Base-by-base conservation (phyloP, 352 stramenopile genomes). In the Globisporangium recalcitrans region DNA sequence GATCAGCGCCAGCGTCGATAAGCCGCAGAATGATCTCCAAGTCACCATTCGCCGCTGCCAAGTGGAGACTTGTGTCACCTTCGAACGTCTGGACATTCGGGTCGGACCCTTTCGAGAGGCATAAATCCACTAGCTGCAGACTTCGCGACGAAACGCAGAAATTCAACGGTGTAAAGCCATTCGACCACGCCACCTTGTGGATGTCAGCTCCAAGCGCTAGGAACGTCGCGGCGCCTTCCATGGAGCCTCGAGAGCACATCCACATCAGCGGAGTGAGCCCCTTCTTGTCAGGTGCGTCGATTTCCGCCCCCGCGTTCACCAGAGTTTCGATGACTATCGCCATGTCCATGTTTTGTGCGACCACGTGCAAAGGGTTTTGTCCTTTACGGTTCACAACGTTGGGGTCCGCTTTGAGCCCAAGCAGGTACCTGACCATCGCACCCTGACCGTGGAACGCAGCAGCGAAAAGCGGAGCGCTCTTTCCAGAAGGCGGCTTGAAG, bases 231-330 rank as follows among this genome's bases (percentile, higher is more conserved):
- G 78, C 74, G 4, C 83, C 85, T 80, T 94, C 87, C 4, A 90
- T 59, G 10, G 75, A 93, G 3, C 70, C 71, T 29, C 65, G 66
- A 2, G 63, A 62, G 31, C 82, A 90, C 77, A 94, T 91, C 14
- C 71, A 67, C 82, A 94, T 91, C 16, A 95, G 71, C 4, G 87
- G 81, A n/a, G 87, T 95, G 54, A 83, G 63, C 1, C 87, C 87
- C 26, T 84, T 63, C 16, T 75, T 81, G 54, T 95, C 85, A 13
- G 66, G 68, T 5, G 75, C 72, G 46, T 95, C 68, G 44, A 94
- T 70, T 26, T 78, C 73, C 9, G 82, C 86, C 4, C 78, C 80
- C 21, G 70, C 72, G 47, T 75, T 67, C 40, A 89, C 68, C 4
- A 94, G 62, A 7, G 69, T 66, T 66, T 91, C 63, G 65, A 92